These are phyloP conservation scores for Yarrowia sp. DNA, from an alignment of 805 yeast genomes.

Conservation along the genomic window DNA sequence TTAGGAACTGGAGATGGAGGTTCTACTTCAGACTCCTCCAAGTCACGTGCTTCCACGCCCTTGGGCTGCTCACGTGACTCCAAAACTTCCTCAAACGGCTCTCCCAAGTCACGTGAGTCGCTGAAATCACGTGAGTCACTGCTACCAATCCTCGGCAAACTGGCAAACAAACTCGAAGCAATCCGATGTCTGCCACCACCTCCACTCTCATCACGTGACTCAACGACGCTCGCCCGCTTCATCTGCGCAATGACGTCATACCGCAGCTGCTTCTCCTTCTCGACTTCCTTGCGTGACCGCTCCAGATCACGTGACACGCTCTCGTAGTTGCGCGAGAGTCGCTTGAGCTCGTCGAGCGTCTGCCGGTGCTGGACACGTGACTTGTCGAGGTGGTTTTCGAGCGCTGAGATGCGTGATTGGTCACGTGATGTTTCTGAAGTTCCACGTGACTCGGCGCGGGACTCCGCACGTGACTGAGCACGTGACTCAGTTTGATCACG, in stretches of 20 bases:
- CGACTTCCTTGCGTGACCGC: constrained; percentile 9
- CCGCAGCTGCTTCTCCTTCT: constrained; percentile 15
- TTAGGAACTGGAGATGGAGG: no score
- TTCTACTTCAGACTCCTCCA: no score
- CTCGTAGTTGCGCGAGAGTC: constrained; percentile 2
- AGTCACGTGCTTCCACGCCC: no score
- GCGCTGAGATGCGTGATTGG: not conserved
- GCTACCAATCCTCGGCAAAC: not conserved
- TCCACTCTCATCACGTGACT: not conserved
- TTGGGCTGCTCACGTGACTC: no score
- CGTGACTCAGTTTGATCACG: not conserved
- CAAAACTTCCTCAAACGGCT: no score
- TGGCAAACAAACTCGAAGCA: not conserved
- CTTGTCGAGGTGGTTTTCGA: not conserved
- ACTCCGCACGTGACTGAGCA: not conserved
- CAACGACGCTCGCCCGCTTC: constrained; percentile 3
- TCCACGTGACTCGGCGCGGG: not conserved
- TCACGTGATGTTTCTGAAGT: no score
- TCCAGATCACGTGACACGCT: not conserved
- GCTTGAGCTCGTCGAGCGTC: constrained; percentile 7
- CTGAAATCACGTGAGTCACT: not conserved
- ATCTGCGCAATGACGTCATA: constrained; percentile 7
- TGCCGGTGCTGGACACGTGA: not conserved
- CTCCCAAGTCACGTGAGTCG: no score
- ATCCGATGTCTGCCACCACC: no score